Evolutionary conservation across 2,329 filamentous ascomycete species (phyloP).

Genomic region (Trichoderma atroviride): DNA sequence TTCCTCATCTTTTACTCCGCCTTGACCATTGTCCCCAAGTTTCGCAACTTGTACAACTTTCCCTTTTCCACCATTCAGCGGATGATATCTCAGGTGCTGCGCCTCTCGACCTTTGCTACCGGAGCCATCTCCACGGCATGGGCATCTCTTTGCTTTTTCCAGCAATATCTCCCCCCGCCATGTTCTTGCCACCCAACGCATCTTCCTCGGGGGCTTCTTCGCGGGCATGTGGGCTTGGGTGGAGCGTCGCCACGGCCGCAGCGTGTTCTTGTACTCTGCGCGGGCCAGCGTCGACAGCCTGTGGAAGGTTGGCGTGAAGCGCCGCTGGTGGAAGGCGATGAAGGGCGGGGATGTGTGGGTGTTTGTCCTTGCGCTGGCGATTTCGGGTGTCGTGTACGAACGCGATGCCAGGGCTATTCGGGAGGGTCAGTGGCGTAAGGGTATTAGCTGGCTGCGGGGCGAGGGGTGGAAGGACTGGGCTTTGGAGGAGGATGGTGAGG

Average conservation of each 20-base stretch:
- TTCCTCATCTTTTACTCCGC: constrained; percentile 74
- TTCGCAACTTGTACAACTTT: constrained; percentile 67
- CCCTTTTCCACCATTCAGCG: constrained; percentile 68
- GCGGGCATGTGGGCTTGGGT: constrained; percentile 85
- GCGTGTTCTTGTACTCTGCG: constrained; percentile 77
- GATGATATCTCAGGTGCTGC: constrained; percentile 70
- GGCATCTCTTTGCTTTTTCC: constrained; percentile 89
- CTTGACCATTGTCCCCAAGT: constrained; percentile 66
- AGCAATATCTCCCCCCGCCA: constrained; percentile 75
- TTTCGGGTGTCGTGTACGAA: constrained; percentile 79
- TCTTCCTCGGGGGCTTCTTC: constrained; percentile 85
- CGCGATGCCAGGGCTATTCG: constrained; percentile 67
- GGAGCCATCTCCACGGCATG: constrained; percentile 84
- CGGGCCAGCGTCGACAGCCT: constrained; percentile 78
- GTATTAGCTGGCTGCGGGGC: constrained; percentile 71
- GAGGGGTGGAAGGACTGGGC: constrained; percentile 75
- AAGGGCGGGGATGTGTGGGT: constrained; percentile 82
- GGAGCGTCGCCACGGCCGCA: constrained; percentile 64
- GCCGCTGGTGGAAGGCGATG: constrained; percentile 82
- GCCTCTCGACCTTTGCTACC: constrained; percentile 73
- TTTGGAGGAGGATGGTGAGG: constrained; percentile 54
- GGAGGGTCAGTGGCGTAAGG: constrained; percentile 69
- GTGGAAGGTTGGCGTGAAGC: constrained; percentile 94
- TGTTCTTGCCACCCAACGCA: constrained; percentile 78
- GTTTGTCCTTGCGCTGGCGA: constrained; percentile 76